Evolutionary conservation across 192 early-diverging fungal species (phyloP), one percentile per base, ranked within the genome.

Genomic region (Coemansia sp.): DNA sequence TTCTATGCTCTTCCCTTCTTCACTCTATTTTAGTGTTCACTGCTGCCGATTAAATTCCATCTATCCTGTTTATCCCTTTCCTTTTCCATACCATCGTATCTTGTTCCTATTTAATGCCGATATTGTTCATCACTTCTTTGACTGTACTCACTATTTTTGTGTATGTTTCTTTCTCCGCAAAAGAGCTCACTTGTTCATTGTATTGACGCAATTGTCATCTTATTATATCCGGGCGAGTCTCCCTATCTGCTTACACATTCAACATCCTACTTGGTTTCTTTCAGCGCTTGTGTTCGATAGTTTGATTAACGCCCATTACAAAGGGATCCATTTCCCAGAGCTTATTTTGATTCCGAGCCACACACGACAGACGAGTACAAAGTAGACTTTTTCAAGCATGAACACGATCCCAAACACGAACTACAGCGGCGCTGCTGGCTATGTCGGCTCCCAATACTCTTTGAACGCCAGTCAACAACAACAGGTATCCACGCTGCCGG

Each of bases 351-450:
- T 34, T 34, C 33, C 33, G 4, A 34, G 33, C 33, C 8, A 34
- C 33, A 34, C 33, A 8, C 33, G 8, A 34, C 3, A 8, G 33
- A 34, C 33, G 33, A 34, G n/a, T n/a, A n/a, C n/a, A 34, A 34
- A 34, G 8, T 8, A 34, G 4, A 34, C 33, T 8, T 8, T 3
- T 34, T 34, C 8, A 34, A n/a, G 3, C 60, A 61, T 61, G 60
- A 48, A 48, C n/a, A 48, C 48, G 7, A 52, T 49, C 26, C 46
- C 48, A 52, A 63, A 63, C 34, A 33, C 51, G 9, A 52, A 35
- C 48, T 21, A 51, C n/a, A n/a, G 20, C 45, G 46, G 30, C 37
- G 30, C 45, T 34, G 51, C 46, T 18, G 23, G 31, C 23, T 21
- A 45, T 13, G 5, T 31, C 23, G 51, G 48, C 48, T 8, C 45